Base-by-base conservation (phyloP, 164 flowering plant genomes). In the Umbellularia californica region DNA sequence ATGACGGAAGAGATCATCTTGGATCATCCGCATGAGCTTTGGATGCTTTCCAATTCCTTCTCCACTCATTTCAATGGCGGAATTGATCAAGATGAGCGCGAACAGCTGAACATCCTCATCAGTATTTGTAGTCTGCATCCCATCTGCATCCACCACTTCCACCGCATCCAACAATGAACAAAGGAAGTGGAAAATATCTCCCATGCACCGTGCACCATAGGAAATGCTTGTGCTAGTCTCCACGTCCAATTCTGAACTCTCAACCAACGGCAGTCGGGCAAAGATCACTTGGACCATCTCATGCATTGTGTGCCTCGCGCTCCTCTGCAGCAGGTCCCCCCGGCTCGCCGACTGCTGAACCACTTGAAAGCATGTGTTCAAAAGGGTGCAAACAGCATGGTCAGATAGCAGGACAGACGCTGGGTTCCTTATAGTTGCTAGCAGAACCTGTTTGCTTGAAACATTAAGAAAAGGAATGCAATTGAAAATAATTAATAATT, bases 81-180 rank as follows among this genome's bases (percentile, higher is more conserved):
- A 83, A 41, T 91, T 93, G 74, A 95, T 95, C 84, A 93, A 80
- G 50, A 87, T 84, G 50, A 95, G 77, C 0, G 92, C 94, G 68
- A 95, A 92, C 13, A 90, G 76, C 86, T 93, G 97, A 67, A 88
- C 83, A 76, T 95, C 90, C 79, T 89, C 97, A 72, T 93, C 95
- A 0, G 88, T 67, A 51, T 79, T 79, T 0, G 83, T 87, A 19
- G 78, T 66, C 0, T 81, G 24, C 2, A 79, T 51, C 24, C 90
- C 95, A 7, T 90, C 93, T 0, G 79, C 73, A 41, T 86, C 92
- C 74, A 87, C 83, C 30, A 86, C 68, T 50, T 85, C 86, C 30
- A 88, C 91, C 9, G 85, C 94, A 75, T 90, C 89, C 50, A 95
- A 75, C 77, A 95, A 67, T 10, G 93, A 87, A 72, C 99, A 95